These are phyloP conservation scores for Vitis hybrid DNA, from an alignment of 177 flowering plant genomes.

Conservation along the genomic window DNA sequence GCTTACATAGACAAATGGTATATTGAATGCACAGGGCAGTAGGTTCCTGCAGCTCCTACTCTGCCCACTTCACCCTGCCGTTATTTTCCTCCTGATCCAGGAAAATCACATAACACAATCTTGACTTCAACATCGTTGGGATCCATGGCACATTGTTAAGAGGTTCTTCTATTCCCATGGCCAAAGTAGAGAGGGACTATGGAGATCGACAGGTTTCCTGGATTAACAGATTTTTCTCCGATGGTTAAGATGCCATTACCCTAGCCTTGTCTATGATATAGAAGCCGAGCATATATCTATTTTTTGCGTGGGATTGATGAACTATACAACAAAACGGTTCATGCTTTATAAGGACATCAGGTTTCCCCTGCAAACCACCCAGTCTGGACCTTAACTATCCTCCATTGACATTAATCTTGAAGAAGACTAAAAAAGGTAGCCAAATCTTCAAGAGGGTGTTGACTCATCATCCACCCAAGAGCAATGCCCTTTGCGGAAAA, in stretches of 20 bases:
- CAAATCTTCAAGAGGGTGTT: slow-evolving; percentile 31
- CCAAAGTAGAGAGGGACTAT: slow-evolving; percentile 10
- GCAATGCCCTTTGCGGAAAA: too few species aligned
- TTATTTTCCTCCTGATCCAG: too few species aligned
- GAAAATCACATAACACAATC: too few species aligned
- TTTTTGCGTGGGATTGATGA: slow-evolving; percentile 33
- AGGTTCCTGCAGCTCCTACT: too few species aligned
- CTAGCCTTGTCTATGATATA: slow-evolving; percentile 40
- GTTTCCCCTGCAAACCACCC: slow-evolving; percentile 18
- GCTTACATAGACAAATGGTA: too few species aligned
- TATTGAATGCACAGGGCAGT: too few species aligned
- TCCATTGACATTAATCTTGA: slow-evolving; percentile 31
- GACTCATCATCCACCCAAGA: slow-evolving; percentile 9
- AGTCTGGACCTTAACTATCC: slow-evolving; percentile 43
- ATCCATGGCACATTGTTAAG: too few species aligned
- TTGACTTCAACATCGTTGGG: too few species aligned
- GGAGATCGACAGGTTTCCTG: slow-evolving; percentile 32
- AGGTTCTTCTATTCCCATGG: neutral
- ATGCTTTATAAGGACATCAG: slow-evolving; percentile 24
- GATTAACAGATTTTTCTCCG: neutral
- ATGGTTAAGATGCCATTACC: slow-evolving; percentile 43
- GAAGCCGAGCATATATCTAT: slow-evolving; percentile 26
- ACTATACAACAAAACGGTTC: slow-evolving; percentile 29
- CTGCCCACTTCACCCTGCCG: too few species aligned
- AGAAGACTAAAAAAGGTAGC: slow-evolving; percentile 29